Conservation (phyloP, 345 rosid genomes). For the Pistacia vera region DNA sequence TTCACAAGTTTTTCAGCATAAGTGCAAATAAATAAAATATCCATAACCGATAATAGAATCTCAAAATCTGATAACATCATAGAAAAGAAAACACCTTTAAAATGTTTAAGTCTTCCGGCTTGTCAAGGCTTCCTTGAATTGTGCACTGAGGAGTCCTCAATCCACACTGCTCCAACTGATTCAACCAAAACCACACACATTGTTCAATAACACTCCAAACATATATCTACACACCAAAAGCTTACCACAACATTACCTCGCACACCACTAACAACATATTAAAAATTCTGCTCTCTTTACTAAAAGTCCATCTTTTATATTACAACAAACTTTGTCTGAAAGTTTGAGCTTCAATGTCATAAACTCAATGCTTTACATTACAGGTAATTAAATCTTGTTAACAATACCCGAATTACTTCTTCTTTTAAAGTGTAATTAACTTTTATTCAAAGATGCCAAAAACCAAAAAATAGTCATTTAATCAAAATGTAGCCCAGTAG, state of each 20-base stretch:
- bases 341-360: background rate
- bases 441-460: no score
- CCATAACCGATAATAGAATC: background rate
- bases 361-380: background rate
- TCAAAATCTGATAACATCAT: background rate
- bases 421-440: no score
- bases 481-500: no score
- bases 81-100: constrained; percentile 46
- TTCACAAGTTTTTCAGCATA: background rate
- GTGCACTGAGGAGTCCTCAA: constrained; percentile 90
- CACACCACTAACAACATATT: background rate
- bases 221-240: background rate
- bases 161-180: constrained; percentile 83
- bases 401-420: no score
- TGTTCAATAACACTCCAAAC: background rate
- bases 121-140: constrained; percentile 72
- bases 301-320: no score
- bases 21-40: background rate
- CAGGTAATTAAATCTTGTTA: background rate
- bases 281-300: background rate
- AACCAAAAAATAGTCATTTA: no score
- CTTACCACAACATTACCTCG: background rate
- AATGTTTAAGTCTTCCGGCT: constrained; percentile 51
- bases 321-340: background rate
- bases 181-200: constrained; percentile 12